A percentile compares a stretch with the other conserved stretches of the same genome.
Evolutionary conservation across 192 early-diverging fungal species (phyloP).

Genomic region (Thamnidium elegans): DNA sequence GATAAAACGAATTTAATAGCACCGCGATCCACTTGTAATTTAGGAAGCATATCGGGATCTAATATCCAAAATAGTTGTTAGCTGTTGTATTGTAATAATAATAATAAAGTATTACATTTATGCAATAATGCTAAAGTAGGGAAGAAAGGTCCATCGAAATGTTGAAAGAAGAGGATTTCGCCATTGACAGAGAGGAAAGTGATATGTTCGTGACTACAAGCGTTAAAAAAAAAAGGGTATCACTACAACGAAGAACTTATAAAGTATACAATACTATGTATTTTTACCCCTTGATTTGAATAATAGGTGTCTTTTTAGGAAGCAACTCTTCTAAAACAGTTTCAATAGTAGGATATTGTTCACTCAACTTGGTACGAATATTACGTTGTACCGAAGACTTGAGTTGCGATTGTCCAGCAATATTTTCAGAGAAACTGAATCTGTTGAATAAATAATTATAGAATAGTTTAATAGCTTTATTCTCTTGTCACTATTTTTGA

Average conservation of each 20-base stretch:
- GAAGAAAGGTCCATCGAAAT: constrained; percentile 88
- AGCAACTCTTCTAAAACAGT: constrained; percentile 88
- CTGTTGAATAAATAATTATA: constrained; percentile 31
- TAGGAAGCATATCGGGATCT: constrained; percentile 90
- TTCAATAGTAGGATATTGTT: constrained; percentile 86
- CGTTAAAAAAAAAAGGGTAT: not conserved
- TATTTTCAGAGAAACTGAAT: constrained; percentile 73
- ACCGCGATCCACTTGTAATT: constrained; percentile 90
- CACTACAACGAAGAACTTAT: not conserved
- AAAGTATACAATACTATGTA: not conserved
- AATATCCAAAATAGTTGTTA: not conserved
- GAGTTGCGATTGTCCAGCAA: constrained; percentile 82
- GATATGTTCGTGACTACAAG: constrained; percentile 78
- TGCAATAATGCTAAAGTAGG: constrained; percentile 88
- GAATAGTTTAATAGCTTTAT: not conserved
- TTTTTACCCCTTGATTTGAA: constrained; percentile 81
- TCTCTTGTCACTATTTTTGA: not conserved
- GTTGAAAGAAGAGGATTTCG: constrained; percentile 90
- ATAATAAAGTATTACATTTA: constrained; percentile 57
- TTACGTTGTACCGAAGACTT: constrained; percentile 89
- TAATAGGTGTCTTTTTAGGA: constrained; percentile 91
- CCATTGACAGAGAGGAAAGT: constrained; percentile 81
- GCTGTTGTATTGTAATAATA: constrained; percentile 4
- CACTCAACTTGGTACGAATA: constrained; percentile 80
- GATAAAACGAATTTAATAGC: constrained; percentile 98